Evolutionary conservation across 805 yeast genomes (phyloP).

Genomic region (Priceomyces carsonii): DNA sequence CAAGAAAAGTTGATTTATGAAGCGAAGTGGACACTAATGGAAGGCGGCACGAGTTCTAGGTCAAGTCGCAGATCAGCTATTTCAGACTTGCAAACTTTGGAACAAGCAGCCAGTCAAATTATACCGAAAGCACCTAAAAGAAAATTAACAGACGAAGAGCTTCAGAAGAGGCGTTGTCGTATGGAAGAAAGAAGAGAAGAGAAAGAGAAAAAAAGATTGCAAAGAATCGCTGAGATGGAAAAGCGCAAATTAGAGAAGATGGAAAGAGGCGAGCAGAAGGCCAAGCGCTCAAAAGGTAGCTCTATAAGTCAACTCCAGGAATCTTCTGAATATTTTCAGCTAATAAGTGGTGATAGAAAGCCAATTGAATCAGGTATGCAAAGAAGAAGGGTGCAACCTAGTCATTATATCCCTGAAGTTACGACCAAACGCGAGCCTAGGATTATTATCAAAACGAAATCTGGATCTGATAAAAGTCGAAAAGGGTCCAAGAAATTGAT

Average conservation of each 20-base stretch:
- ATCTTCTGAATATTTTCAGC: constrained; percentile 39
- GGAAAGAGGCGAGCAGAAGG: not conserved
- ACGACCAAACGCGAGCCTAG: constrained; percentile 10
- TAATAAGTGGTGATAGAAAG: constrained; percentile 38
- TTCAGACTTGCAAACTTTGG: constrained; percentile 17
- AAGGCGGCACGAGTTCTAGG: constrained; percentile 1
- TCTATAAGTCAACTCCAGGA: constrained; percentile 10
- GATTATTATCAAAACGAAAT: constrained; percentile 13
- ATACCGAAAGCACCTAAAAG: constrained; percentile 6
- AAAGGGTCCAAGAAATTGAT: constrained; percentile 5
- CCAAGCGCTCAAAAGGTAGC: not conserved
- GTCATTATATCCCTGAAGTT: constrained; percentile 19
- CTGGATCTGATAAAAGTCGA: constrained; percentile 9
- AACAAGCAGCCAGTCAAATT: constrained; percentile 11
- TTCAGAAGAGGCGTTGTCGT: constrained; percentile 8
- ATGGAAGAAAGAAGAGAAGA: constrained; percentile 6
- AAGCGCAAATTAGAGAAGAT: constrained; percentile 8
- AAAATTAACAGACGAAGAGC: constrained; percentile 15
- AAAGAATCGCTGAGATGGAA: constrained; percentile 5
- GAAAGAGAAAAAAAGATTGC: constrained; percentile 7
- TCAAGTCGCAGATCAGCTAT: constrained; percentile 13
- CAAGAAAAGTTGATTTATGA: constrained; percentile 38
- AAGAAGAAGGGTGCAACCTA: constrained; percentile 30
- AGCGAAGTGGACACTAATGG: constrained; percentile 35
- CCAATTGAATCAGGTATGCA: constrained; percentile 33